Conservation (phyloP, 2,329 filamentous ascomycete genomes). For the Didymella pinodella region DNA sequence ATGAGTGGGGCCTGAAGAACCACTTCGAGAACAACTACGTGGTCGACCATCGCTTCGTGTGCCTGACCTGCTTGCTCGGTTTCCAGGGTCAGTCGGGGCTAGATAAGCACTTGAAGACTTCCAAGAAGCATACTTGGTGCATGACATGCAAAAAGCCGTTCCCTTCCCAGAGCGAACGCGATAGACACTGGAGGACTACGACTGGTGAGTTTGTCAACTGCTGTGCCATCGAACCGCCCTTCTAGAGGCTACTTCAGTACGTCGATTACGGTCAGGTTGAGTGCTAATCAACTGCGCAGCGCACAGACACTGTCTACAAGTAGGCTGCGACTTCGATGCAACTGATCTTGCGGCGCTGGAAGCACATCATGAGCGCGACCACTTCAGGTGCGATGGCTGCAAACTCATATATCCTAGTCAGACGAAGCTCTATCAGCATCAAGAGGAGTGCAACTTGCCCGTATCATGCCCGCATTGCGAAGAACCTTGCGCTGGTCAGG, state of each 20-base stretch:
- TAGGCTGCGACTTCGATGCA: conserved; percentile 45
- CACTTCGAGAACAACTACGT: conserved; percentile 46
- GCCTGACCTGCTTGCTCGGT: conserved; percentile 40
- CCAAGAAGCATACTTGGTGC: conserved; percentile 43
- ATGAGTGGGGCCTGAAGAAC: conserved; percentile 43
- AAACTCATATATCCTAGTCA: conserved; percentile 37
- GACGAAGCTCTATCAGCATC: conserved; percentile 40
- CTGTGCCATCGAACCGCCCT: too few species aligned
- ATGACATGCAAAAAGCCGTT: conserved; percentile 39
- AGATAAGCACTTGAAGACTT: conserved; percentile 35
- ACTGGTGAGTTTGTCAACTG: conserved; percentile 26
- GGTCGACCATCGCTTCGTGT: conserved; percentile 40
- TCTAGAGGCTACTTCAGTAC: too few species aligned
- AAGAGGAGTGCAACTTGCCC: conserved; percentile 30
- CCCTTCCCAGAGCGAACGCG: conserved; percentile 41
- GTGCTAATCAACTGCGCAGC: conserved; percentile 15
- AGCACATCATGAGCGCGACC: conserved; percentile 38
- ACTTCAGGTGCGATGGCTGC: conserved; percentile 46
- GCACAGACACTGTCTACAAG: conserved; percentile 45
- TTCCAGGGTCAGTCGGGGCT: conserved; percentile 35
- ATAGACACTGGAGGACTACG: conserved; percentile 44
- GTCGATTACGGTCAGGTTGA: neutral
- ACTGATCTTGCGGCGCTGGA: conserved; percentile 27
- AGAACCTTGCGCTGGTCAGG: conserved; percentile 29
- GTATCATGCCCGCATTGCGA: conserved; percentile 33